phyloP scores from a whole-genome alignment of 371 early-diverging fungal species.

The Haplosporangium sp. region DNA sequence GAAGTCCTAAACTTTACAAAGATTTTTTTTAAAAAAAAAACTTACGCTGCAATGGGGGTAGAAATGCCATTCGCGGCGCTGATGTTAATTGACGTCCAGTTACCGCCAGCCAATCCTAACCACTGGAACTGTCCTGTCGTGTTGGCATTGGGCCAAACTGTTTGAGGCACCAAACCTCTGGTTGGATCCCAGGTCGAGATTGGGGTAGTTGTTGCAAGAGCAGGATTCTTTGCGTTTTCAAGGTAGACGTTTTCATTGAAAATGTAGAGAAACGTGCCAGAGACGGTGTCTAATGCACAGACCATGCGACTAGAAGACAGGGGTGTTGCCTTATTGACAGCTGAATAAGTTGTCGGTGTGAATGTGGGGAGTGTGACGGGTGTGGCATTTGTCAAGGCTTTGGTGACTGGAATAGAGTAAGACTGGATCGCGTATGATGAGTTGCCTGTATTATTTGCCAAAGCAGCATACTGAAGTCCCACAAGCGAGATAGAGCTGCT shows the following conservation, averaged over 20 bases:
- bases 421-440: constrained; percentile 37
- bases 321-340: constrained; percentile 3
- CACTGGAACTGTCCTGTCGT: constrained; percentile 41
- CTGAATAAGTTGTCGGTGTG: constrained; percentile 4
- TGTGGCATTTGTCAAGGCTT: constrained; percentile 3
- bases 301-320: constrained; percentile 33
- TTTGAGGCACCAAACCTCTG: constrained; percentile 22
- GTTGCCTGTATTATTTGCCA: background rate
- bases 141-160: constrained; percentile 10
- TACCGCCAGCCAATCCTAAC: constrained; percentile 31
- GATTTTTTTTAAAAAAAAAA: background rate
- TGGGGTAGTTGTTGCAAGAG: constrained; percentile 15
- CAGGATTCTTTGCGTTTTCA: constrained; percentile 26
- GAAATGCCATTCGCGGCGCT: constrained; percentile 29
- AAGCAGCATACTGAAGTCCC: constrained; percentile 23
- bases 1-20: background rate
- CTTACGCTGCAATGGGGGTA: constrained; percentile 27
- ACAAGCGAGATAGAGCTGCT: constrained; percentile 20
- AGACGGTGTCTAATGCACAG: constrained; percentile 30
- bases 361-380: background rate
- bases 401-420: constrained; percentile 18
- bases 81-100: constrained; percentile 29
- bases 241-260: constrained; percentile 44
- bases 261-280: constrained; percentile 42
- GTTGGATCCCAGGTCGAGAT: constrained; percentile 25